Evolutionary conservation across 345 rosid species (phyloP).

Genomic region (Arabidopsis thaliana): TAIR10.1 NC_003070.9:10031001-10031500

Average conservation of each 20-base stretch:
- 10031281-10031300: conserved; percentile 81
- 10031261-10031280: conserved; percentile 98
- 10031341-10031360: conserved; percentile 68
- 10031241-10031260: conserved; percentile 83
- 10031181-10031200: conserved; percentile 94
- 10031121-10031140: conserved; percentile 90
- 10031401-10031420: conserved; percentile 61
- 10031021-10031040: conserved; percentile 96
- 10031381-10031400: conserved; percentile 50
- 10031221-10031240: conserved; percentile 69
- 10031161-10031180: conserved; percentile 89
- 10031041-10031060: conserved; percentile 99
- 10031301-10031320: conserved; percentile 46
- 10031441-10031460: conserved; percentile 67
- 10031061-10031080: conserved; percentile 92
- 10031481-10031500: conserved; percentile 14
- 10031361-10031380: conserved; percentile 53
- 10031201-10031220: conserved; percentile 92
- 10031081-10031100: conserved; percentile 96
- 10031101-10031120: conserved; percentile 99
- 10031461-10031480: conserved; percentile 64
- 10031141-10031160: conserved; percentile 97
- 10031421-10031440: conserved; percentile 64
- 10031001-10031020: conserved; percentile 98
- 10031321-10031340: conserved; percentile 62